Conservation (phyloP, 108 stramenopile genomes). For the Pseudonitzschia pungens region DNA sequence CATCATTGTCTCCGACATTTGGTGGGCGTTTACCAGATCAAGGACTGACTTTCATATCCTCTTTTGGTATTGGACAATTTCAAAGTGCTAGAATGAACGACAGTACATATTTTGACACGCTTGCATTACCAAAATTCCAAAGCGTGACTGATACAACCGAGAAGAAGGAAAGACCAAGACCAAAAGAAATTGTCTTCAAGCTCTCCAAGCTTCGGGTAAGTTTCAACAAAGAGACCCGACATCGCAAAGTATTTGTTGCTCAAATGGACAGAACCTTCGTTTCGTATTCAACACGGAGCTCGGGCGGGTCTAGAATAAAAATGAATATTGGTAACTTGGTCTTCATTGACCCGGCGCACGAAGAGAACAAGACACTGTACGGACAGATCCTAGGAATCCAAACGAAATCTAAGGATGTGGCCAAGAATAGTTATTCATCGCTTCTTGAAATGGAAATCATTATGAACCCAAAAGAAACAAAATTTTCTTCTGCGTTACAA, state of each 20-base stretch:
- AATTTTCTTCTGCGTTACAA: conserved; percentile 17
- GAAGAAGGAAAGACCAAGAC: conserved; percentile 19
- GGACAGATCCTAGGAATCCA: conserved; percentile 68
- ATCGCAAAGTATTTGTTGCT: conserved; percentile 57
- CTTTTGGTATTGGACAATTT: conserved; percentile 12
- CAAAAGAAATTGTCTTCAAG: conserved; percentile 44
- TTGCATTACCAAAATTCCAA: background rate
- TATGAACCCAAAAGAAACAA: conserved; percentile 32
- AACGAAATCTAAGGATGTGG: conserved; percentile 12
- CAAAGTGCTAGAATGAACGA: conserved; percentile 13
- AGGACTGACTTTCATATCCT: conserved; percentile 2
- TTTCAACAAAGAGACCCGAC: conserved; percentile 73
- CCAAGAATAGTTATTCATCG: conserved; percentile 32
- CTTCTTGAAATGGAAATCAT: conserved; percentile 49
- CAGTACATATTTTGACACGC: background rate
- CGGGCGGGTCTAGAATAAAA: conserved; percentile 51
- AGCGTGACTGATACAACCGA: background rate
- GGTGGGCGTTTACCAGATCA: background rate
- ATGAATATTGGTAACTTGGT: conserved; percentile 59
- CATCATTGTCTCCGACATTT: conserved; percentile 6
- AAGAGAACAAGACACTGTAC: conserved; percentile 55
- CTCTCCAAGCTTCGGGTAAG: conserved; percentile 57
- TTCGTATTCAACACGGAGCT: conserved; percentile 31
- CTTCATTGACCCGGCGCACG: conserved; percentile 46
- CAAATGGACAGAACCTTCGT: conserved; percentile 67